Base-by-base conservation (phyloP, 345 rosid species). In the Heritiera fomes region DNA sequence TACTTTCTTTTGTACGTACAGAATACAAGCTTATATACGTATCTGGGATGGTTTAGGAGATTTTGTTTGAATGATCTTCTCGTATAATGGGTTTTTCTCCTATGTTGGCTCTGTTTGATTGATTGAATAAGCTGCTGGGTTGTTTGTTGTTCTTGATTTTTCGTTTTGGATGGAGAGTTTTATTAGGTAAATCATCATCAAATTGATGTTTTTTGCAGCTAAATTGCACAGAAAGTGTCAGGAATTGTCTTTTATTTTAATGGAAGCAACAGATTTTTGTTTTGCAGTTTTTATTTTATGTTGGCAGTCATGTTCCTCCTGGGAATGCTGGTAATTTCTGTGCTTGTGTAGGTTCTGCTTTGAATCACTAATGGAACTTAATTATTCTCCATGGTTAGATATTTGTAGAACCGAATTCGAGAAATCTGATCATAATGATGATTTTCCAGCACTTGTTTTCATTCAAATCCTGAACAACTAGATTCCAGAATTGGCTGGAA, bases 351-450 rank as follows among this genome's bases (percentile, higher is more conserved):
- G 34, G 20, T 49, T n/a, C 50, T 71, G 75, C 32, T 71, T 50
- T 71, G 60, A 71, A 52, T 8, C 61, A 52, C 1, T 52, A 15
- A 71, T 71, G 75, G 45, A 72, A 71, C 45, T 71, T 71, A 13
- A 52, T 71, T 3, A 40, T 40, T 43, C 18, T 34, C 30, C 30
- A 18, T 18, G 5, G 62, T 47, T 9, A 71, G 59, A 28, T 47
- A 13, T 34, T 52, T 8, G 47, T 32, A 28, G 46, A 71, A 52
- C 52, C 9, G 30, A 32, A 32, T 71, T 34, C 7, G 46, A 30
- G 46, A 52, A 49, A 71, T 30, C n/a, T n/a, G n/a, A n/a, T n/a
- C n/a, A n/a, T n/a, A n/a, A n/a, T n/a, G n/a, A n/a, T n/a, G n/a
- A n/a, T n/a, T n/a, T n/a, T n/a, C n/a, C n/a, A n/a, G n/a, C n/a